Percentiles rank a stretch among this genome's conserved stretches.
Conservation (phyloP, 1,284 basidiomycete genomes). For the Hymenochaete sp. region DNA sequence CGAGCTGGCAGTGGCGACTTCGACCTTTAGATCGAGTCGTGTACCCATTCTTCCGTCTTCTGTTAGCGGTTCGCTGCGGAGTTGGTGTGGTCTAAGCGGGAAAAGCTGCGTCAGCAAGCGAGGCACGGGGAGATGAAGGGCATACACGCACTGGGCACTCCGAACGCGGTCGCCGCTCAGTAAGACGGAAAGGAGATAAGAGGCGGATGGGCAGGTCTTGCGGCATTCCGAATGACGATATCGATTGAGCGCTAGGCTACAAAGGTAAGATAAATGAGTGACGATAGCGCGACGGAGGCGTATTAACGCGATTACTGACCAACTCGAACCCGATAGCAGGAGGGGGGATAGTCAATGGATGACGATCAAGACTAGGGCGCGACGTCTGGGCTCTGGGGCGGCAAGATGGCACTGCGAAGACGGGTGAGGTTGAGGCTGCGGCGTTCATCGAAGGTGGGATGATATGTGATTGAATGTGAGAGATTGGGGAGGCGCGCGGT, state of each 20-base stretch:
- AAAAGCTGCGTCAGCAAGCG: background rate
- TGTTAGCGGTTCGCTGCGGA: constrained; percentile 7
- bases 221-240: no score
- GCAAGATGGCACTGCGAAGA: no score
- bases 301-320: constrained; percentile 4
- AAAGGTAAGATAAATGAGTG: background rate
- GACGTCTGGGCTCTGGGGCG: no score
- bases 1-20: constrained; percentile 29
- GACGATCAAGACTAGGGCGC: background rate
- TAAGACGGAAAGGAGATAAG: constrained; percentile 26
- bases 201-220: no score
- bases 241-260: no score
- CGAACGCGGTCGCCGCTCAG: constrained; percentile 13
- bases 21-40: constrained; percentile 26
- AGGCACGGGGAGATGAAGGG: constrained; percentile 2
- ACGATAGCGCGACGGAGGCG: background rate
- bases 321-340: constrained; percentile 1
- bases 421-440: no score
- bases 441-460: no score
- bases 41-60: constrained; percentile 9
- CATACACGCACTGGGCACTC: constrained; percentile 13
- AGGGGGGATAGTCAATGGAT: constrained; percentile 5
- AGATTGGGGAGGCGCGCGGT: no score
- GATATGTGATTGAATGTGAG: no score
- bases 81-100: constrained; percentile 9